A percentile compares a stretch with the other conserved stretches of the same genome.
phyloP scores from a whole-genome alignment of 805 yeast genomes.

The Kregervanrija fluxuum region DNA sequence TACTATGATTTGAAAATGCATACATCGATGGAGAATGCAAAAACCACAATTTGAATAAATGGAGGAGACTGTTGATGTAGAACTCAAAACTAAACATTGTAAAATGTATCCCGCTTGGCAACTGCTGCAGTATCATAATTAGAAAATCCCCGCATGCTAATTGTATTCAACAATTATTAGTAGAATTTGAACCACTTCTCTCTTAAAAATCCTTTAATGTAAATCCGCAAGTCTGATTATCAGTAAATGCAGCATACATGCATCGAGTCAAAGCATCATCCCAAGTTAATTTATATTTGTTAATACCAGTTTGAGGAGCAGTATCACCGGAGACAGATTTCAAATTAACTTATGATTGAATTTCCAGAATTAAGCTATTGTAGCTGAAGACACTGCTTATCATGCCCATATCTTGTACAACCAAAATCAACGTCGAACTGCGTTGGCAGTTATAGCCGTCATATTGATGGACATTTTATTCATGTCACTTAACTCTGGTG shows the following conservation, averaged over 20 bases:
- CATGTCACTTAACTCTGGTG: constrained; percentile 38
- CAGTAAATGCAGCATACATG: constrained; percentile 35
- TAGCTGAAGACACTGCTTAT: constrained; percentile 37
- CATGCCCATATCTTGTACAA: constrained; percentile 59
- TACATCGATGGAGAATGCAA: constrained; percentile 35
- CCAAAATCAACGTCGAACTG: constrained; percentile 37
- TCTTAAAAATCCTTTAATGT: constrained; percentile 27
- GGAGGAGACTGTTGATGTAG: constrained; percentile 35
- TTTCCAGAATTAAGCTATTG: constrained; percentile 35
- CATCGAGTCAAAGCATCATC: constrained; percentile 41
- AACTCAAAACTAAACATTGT: constrained; percentile 33
- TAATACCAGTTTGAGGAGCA: constrained; percentile 24
- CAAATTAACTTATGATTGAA: constrained; percentile 43
- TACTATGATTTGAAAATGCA: constrained; percentile 47
- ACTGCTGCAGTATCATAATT: constrained; percentile 55
- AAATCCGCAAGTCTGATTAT: constrained; percentile 20
- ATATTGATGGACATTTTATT: constrained; percentile 45
- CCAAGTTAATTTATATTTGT: constrained; percentile 34
- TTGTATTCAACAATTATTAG: constrained; percentile 40
- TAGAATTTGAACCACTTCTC: constrained; percentile 31
- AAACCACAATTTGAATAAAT: constrained; percentile 39
- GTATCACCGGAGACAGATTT: constrained; percentile 29
- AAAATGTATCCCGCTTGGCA: constrained; percentile 36
- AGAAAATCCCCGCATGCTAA: constrained; percentile 35
- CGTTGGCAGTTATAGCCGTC: constrained; percentile 28